phyloP scores from a whole-genome alignment of 148 eudicot species.

The Limonium bicolor region DNA sequence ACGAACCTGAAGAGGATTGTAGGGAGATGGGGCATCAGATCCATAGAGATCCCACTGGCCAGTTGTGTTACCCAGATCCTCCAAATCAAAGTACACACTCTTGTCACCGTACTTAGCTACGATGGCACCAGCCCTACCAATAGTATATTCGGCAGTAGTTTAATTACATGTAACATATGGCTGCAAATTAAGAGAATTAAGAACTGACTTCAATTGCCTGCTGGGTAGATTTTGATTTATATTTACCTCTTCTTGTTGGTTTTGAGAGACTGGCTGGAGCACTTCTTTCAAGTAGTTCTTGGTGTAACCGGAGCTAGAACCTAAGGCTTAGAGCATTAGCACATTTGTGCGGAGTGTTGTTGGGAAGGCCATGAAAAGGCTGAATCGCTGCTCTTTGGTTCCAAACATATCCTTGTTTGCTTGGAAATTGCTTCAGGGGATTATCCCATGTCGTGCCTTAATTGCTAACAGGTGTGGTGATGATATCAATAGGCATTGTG shows the following conservation, averaged over 20 bases:
- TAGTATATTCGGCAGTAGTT: no score
- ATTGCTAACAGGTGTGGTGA: no score
- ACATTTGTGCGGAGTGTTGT: no score
- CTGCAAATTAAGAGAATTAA: neutral
- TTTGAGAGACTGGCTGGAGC: slow-evolving; percentile 24
- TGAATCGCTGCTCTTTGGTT: no score
- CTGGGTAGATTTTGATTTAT: neutral
- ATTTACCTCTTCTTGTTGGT: slow-evolving; percentile 35
- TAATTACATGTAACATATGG: neutral
- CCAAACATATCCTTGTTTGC: no score
- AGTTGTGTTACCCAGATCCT: slow-evolving; percentile 90
- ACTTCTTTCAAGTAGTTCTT: no score
- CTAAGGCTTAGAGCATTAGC: no score
- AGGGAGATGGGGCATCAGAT: slow-evolving; percentile 98
- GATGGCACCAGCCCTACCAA: slow-evolving; percentile 48
- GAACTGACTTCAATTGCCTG: neutral
- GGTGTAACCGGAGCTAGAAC: no score
- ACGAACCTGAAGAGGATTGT: slow-evolving; percentile 79
- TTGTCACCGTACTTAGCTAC: slow-evolving; percentile 94
- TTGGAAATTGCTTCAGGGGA: no score
- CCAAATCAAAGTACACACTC: slow-evolving; percentile 95
- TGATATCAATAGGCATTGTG: no score
- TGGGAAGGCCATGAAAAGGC: no score
- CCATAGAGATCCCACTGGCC: slow-evolving; percentile 99
- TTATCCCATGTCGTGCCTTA: no score